Evolutionary conservation across 116 monocot species (phyloP).

Genomic region (Cymodocea nodosa): DNA sequence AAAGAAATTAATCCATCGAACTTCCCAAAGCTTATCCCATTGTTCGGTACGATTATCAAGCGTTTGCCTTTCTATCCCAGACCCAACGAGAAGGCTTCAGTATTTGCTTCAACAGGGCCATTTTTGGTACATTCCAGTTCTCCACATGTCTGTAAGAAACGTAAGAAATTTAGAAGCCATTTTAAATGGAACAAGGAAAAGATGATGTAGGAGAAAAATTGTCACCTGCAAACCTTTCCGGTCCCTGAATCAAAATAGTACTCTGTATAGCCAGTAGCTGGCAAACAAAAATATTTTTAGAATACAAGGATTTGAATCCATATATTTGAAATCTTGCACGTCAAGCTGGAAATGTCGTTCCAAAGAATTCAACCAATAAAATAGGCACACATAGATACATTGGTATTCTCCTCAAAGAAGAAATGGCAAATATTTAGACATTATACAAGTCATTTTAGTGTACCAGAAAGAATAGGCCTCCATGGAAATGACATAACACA

Average conservation of each 20-base stretch:
- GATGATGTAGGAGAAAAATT: not conserved
- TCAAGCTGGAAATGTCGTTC: not conserved
- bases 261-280: conserved; percentile 94
- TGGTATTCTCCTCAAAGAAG: not conserved
- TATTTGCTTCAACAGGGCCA: conserved; percentile 87
- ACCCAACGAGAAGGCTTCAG: conserved; percentile 71
- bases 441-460: too few species aligned
- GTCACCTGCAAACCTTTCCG: conserved; percentile 61
- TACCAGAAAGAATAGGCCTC: conserved; percentile 96
- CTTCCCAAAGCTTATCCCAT: not conserved
- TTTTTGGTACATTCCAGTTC: conserved; percentile 96
- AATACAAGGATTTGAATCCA: not conserved
- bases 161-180: not conserved
- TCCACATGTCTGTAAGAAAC: conserved; percentile 61
- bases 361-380: not conserved
- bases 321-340: not conserved
- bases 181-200: not conserved
- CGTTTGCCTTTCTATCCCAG: conserved; percentile 17
- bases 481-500: conserved; percentile 94
- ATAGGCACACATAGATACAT: not conserved
- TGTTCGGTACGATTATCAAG: not conserved
- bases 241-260: conserved; percentile 73
- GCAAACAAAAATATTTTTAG: not conserved
- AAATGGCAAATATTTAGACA: not conserved
- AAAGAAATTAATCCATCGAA: not conserved